Evolutionary conservation across 2,329 filamentous ascomycete genomes (phyloP), one percentile per base, ranked within the genome.

Genomic region (Fusarium nelsonii): DNA sequence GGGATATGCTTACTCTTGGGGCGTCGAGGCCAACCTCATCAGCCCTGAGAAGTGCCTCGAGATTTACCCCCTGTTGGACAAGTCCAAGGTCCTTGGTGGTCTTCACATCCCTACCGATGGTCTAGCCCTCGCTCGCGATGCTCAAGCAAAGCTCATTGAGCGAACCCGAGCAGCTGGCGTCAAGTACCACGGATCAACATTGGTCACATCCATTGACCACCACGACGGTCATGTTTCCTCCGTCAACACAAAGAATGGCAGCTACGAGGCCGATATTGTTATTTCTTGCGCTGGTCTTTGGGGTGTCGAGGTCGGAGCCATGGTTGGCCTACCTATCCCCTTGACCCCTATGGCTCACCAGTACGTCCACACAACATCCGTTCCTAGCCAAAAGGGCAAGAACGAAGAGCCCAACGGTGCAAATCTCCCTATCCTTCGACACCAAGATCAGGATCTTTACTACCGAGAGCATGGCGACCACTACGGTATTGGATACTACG

Each of bases 241-340:
- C 3, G 88, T 90, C 0, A 77, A 66, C 2, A 89, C 86, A 0
- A 77, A 80, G 2, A 76, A 76, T 6, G 83, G 83, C 23, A 82
- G 73, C 1, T 80, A 90, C 20, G 78, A 84, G 0, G 88, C 88
- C 1, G 88, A 90, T 56, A 85, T 90, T 26, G 81, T 90, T 51
- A 77, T 90, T 37, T 90, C 87, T 3, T 90, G 88, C 64, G 88
- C 87, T 8, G 88, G 88, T 0, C 88, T 90, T 75, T 90, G 88
- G 88, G 88, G 88, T 12, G 88, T 90, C 9, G 88, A 90, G 73
- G 80, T 90, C 8, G 88, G 88, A 23, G 85, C 84, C 8, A 88
- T 90, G 87, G 82, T 86, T 41, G 87, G 83, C 6, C 70, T 89
- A 14, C 78, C 83, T 3, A 82, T 90, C 23, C 88, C 88, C 8